phyloP scores from a whole-genome alignment of 345 rosid species.

The Luvunga scandens region DNA sequence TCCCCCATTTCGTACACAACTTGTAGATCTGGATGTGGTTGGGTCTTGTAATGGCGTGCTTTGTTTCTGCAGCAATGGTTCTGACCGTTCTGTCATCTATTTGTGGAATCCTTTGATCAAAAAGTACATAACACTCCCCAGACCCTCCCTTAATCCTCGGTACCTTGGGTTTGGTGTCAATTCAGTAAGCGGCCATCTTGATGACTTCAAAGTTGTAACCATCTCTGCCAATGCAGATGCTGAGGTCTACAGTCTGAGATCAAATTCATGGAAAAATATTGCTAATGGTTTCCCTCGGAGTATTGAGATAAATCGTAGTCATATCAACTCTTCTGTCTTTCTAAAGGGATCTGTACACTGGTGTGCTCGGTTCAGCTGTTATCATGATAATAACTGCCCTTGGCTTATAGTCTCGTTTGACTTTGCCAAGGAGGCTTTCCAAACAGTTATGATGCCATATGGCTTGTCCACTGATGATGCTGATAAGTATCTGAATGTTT shows the following conservation, averaged over 20 bases:
- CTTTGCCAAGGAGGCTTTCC: conserved; percentile 11
- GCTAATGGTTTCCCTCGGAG: conserved; percentile 10
- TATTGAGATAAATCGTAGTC: neutral
- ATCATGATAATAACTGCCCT: conserved; percentile 11
- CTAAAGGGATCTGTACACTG: conserved; percentile 10
- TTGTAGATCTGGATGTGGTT: conserved; percentile 4
- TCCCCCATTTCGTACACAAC: conserved; percentile 6
- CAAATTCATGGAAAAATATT: conserved; percentile 12
- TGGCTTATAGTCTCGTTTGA: conserved; percentile 17
- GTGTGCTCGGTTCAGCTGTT: conserved; percentile 16
- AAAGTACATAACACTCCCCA: conserved; percentile 10
- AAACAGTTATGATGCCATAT: conserved; percentile 1
- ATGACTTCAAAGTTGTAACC: conserved; percentile 18
- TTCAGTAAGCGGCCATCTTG: neutral
- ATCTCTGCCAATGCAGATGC: conserved; percentile 13
- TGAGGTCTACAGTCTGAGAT: conserved; percentile 11
- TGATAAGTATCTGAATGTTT: conserved; percentile 16
- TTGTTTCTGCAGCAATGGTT: conserved; percentile 9
- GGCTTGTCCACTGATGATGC: conserved; percentile 5
- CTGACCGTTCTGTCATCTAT: conserved; percentile 13
- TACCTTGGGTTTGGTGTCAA: conserved; percentile 19
- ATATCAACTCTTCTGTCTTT: neutral
- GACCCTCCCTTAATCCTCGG: conserved; percentile 8
- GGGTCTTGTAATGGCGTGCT: conserved; percentile 15
- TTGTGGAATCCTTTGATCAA: conserved; percentile 17